Base-by-base conservation (phyloP, 352 stramenopile species). In the Phytophthora foliorum region DNA sequence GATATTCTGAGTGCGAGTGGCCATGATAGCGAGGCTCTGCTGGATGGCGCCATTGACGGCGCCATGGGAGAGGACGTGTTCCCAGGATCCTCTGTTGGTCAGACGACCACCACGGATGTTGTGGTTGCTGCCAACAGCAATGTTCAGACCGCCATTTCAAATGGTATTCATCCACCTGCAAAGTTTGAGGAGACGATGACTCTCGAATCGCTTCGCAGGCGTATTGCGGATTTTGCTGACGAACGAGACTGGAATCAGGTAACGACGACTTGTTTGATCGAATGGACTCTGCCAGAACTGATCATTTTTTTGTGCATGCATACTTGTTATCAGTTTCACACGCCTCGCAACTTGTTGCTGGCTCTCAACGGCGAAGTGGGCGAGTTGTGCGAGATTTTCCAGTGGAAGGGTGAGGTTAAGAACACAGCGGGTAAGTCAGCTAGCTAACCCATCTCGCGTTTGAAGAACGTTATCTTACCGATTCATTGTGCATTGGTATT, bases 351-450 rank as follows among this genome's bases (percentile, higher is more conserved):
- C 74, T 74, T 99, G 38, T 50, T 98, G 29, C 72, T 99, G 41
- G 97, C 97, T 19, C 72, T 99, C 9, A 84, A 97, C 7, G 96
- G 96, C 19, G 97, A 99, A 81, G 81, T 99, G 3, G 97, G 97
- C 31, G 97, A 99, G 74, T 67, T 99, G 44, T 93, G 91, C 21
- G 95, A 99, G 78, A 97, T 97, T 42, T 80, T 82, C 32, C 97
- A 99, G 80, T 99, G 96, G 96, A 90, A 91, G 46, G 91, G 86
- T 14, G 95, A 98, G 67, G 77, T 90, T 61, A 83, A 85, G 56
- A 75, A 76, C 45, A 84, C 88, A 2, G 67, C 82, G 52, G 77
- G 86, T 94, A 66, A 49, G 38, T 10, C 34, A 41, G 34, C 16
- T 19, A 24, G 6, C 11, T 10, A 17, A 22, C 5, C 17, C 6